Percentiles rank a stretch among this genome's conserved stretches.
phyloP scores from a whole-genome alignment of 1,284 basidiomycete species.

The Ceratobasidium sp. region DNA sequence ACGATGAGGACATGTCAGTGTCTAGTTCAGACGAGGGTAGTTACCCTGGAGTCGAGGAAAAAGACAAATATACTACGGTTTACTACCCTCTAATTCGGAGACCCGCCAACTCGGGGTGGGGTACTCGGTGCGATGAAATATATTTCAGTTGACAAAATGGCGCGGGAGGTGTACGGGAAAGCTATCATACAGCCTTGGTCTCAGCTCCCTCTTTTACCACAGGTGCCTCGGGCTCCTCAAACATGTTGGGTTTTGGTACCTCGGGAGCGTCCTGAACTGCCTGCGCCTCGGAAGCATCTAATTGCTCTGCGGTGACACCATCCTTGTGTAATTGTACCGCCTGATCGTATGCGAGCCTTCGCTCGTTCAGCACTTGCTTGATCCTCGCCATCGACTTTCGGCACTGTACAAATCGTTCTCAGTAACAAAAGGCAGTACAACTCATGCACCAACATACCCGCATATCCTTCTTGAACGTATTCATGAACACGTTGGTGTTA shows the following conservation, averaged over 20 bases:
- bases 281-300: constrained; percentile 11
- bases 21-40: not conserved
- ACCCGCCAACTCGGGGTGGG: not conserved
- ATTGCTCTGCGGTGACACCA: constrained; percentile 3
- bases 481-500: constrained; percentile 41
- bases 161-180: no score
- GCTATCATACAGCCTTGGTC: no score
- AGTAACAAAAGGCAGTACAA: constrained; percentile 23
- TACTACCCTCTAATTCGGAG: not conserved
- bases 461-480: constrained; percentile 35
- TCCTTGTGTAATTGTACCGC: constrained; percentile 58
- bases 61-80: not conserved
- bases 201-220: not conserved
- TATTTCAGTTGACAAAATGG: not conserved
- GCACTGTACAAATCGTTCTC: constrained; percentile 59
- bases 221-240: not conserved
- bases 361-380: constrained; percentile 92
- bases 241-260: not conserved
- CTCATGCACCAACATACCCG: constrained; percentile 49
- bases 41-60: not conserved
- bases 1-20: not conserved
- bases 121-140: not conserved
- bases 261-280: not conserved
- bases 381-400: constrained; percentile 97
- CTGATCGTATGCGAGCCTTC: constrained; percentile 78